These are phyloP conservation scores for Syzygium syzygioides DNA, from an alignment of 441 rosid genomes.

Conservation along the genomic window DNA sequence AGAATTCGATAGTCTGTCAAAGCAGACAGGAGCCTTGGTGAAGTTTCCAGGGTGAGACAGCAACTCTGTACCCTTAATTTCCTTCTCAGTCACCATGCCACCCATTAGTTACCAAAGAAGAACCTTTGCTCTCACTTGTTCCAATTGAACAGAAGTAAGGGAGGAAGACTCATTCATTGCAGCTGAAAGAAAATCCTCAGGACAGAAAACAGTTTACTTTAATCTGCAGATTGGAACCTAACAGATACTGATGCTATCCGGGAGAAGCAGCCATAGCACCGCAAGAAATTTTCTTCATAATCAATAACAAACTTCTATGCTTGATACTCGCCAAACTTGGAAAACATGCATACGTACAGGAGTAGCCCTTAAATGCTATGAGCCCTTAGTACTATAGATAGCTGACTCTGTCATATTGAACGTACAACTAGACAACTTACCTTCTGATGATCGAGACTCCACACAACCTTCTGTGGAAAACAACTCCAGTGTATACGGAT, in stretches of 20 bases:
- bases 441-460: conserved; percentile 88
- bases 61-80: background rate
- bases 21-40: background rate
- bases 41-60: background rate
- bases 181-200: background rate
- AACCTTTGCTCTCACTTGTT: background rate
- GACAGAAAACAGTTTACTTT: background rate
- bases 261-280: background rate
- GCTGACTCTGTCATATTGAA: background rate
- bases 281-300: background rate
- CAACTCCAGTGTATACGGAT: conserved; percentile 86
- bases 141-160: background rate
- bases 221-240: background rate
- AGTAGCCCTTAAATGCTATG: background rate
- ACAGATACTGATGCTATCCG: background rate
- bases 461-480: conserved; percentile 70
- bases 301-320: background rate
- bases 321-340: background rate
- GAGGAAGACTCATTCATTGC: background rate
- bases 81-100: background rate
- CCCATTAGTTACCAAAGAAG: background rate
- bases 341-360: background rate
- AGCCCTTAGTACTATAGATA: background rate
- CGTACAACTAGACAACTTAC: conserved; percentile 19
- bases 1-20: background rate